phyloP scores from a whole-genome alignment of 805 yeast species.

The Spathaspora gorwiae region DNA sequence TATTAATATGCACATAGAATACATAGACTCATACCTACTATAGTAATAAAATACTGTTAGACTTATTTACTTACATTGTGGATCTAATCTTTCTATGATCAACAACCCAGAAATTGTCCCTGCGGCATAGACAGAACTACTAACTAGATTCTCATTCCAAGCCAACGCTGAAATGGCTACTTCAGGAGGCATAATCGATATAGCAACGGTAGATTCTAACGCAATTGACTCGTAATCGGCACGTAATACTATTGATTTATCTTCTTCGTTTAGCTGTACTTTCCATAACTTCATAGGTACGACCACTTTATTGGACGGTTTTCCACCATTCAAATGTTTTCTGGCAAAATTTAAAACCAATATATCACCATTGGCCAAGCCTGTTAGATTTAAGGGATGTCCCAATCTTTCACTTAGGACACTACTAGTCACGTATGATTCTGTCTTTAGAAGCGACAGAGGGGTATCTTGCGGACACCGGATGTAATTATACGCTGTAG shows the following conservation, averaged over 20 bases:
- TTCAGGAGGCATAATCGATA: conserved; percentile 44
- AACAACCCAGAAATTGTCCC: conserved; percentile 50
- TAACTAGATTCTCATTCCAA: conserved; percentile 51
- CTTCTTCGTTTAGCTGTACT: conserved; percentile 8
- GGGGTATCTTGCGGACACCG: conserved; percentile 33
- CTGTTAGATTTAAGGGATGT: conserved; percentile 34
- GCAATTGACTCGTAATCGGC: conserved; percentile 27
- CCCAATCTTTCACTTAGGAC: conserved; percentile 28
- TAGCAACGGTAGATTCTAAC: conserved; percentile 24
- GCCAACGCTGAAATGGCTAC: conserved; percentile 45
- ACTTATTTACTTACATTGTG: conserved; percentile 3
- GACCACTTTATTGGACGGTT: conserved; percentile 33
- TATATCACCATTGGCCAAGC: conserved; percentile 34
- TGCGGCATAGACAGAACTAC: conserved; percentile 49
- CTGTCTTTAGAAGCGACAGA: conserved; percentile 25
- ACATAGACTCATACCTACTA: neutral
- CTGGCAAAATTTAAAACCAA: conserved; percentile 34
- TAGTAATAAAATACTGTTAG: neutral
- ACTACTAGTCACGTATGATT: conserved; percentile 25
- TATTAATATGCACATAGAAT: conserved; percentile 38
- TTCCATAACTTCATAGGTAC: conserved; percentile 39
- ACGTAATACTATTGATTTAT: conserved; percentile 12
- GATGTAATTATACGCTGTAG: conserved; percentile 23
- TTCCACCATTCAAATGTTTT: conserved; percentile 30
- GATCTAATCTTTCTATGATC: conserved; percentile 39